Evolutionary conservation across 306 rosid species (phyloP), one percentile per base, ranked within the genome.

Genomic region (Myrica gale): DNA sequence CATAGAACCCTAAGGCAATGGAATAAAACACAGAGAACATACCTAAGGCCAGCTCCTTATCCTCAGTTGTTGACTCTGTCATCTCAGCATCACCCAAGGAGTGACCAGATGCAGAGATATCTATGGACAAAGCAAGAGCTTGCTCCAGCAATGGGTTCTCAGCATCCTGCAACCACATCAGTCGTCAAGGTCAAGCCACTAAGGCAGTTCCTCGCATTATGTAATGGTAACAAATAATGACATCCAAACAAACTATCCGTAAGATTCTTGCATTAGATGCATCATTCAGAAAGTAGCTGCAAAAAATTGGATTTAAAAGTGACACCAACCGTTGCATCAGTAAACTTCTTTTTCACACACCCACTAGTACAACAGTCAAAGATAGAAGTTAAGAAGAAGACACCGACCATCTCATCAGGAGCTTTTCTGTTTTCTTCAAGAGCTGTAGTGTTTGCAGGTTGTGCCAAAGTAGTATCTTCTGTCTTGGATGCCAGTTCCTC

Each of bases 21-120:
- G 0, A 77, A 61, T 61, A 53, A 62, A 47, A 44, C 20, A 44
- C 21, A 68, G 47, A 74, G 7, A 84, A 16, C 75, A 57, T 50
- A 78, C 83, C 85, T 16, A 81, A 53, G 79, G 78, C 83, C 83
- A 84, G 69, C 42, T 81, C 85, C 75, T 41, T 78, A 81, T 84
- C 82, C 12, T 52, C 81, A 65, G 54, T 45, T 58, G 73, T 51
- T 58, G 74, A 78, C 65, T 75, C 79, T 52, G 81, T 47, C 85
- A 84, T 84, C 78, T 77, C 88, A 41, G 81, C 68, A 77, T 80
- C 85, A 51, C 70, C 78, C 43, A 46, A 69, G 10, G 78, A 63
- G 71, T 76, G 58, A 55, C 74, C 74, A 68, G 82, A 65, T 69
- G 71, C 84, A 81, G 82, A 55, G 39, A 46, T 54, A 54, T 73